Evolutionary conservation across 2,329 filamentous ascomycete species (phyloP).

Genomic region (Colletotrichum salicis): DNA sequence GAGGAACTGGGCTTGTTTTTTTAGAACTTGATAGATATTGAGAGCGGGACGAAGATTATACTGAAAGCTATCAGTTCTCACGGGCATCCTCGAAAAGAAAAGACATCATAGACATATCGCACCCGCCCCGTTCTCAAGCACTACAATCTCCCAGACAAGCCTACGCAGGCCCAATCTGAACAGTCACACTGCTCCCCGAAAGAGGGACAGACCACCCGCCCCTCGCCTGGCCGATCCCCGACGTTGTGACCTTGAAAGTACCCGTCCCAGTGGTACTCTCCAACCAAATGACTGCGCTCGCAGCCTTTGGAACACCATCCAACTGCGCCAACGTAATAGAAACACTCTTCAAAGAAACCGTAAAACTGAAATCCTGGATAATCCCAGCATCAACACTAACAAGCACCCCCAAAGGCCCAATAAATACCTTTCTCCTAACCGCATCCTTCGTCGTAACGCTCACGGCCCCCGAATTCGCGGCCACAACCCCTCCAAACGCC

Average conservation of each 20-base stretch:
- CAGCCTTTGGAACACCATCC: slow-evolving; percentile 41
- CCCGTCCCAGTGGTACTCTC: slow-evolving; percentile 41
- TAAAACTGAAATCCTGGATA: slow-evolving; percentile 51
- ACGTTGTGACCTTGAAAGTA: slow-evolving; percentile 27
- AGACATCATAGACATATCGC: neutral
- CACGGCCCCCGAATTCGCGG: slow-evolving; percentile 38
- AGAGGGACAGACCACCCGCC: slow-evolving; percentile 38
- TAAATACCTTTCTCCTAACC: slow-evolving; percentile 57
- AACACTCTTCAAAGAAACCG: slow-evolving; percentile 37
- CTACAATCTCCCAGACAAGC: neutral
- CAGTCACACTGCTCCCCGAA: neutral
- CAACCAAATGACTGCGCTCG: slow-evolving; percentile 48
- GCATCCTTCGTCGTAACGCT: slow-evolving; percentile 56
- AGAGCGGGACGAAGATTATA: fast-evolving
- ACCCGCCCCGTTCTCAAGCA: no score
- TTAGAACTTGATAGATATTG: neutral
- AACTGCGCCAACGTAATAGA: slow-evolving; percentile 46
- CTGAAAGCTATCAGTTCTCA: no score
- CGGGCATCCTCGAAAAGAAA: neutral
- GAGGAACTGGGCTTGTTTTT: neutral
- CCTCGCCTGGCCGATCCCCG: slow-evolving; percentile 20
- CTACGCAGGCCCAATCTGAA: slow-evolving; percentile 43
- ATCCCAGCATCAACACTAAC: slow-evolving; percentile 55
- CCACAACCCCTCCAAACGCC: slow-evolving; percentile 59
- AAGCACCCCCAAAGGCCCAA: slow-evolving; percentile 55